Base-by-base conservation (phyloP, 2,329 filamentous ascomycete genomes). In the Sclerotinia sclerotiorum region DNA sequence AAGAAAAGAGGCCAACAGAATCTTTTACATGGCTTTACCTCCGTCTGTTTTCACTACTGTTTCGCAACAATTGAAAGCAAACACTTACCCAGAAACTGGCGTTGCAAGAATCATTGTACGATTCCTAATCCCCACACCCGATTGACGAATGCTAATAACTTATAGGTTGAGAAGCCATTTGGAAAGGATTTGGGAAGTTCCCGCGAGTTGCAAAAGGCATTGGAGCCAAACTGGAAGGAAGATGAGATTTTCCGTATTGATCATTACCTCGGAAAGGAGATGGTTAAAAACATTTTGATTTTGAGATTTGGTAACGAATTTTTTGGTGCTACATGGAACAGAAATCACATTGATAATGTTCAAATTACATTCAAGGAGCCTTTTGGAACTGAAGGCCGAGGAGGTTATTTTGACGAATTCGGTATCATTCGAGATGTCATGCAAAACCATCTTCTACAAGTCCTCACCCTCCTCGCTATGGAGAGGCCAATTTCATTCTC, bases 301-400 rank as follows among this genome's bases (percentile, higher is more conserved):
- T 87, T 99, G 74, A 88, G 96, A 79, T 99, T 99, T 79, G 96
- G 95, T 76, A 99, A 99, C 84, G 94, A 97, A 74, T 99, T 99
- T 86, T 92, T 99, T 76, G 94, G 94, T 73, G 94, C 95, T 55
- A 99, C 94, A 69, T 99, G 95, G 95, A 99, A 98, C 85, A 89
- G 95, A 75, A 94, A 97, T 81, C 94, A 98, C 85, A 99, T 99
- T 83, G 95, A 98, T 83, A 99, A 97, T 77, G 91, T 99, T 62
- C 95, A 98, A 84, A 98, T 99, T 79, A 93, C 95, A 60, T 99
- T 99, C 87, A 99, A 99, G 85, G 95, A 99, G 84, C 95, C 95
- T 10, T 99, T 99, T 77, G 96, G 95, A 75, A 99, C 95, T 29
- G 95, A 99, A 80, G 96, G 95, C 67, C 92, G 95, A 78, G 95